These are phyloP conservation scores for Leonotis leonurus DNA, from an alignment of 257 asterid species.

Conservation along the genomic window DNA sequence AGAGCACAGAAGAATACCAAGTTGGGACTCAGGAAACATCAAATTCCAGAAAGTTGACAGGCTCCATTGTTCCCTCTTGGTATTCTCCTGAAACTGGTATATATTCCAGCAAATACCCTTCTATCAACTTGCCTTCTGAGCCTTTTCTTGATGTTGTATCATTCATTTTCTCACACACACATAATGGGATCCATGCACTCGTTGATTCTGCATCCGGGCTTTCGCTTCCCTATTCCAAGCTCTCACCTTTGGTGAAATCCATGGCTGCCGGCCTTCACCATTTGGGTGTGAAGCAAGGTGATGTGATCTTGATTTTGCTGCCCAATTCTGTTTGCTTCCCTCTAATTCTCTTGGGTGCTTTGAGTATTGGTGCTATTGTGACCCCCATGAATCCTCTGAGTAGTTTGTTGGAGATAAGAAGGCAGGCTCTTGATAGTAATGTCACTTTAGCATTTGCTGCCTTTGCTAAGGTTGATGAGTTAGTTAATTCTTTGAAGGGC, in stretches of 20 bases:
- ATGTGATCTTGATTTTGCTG: conserved; percentile 50
- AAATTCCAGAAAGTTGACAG: neutral
- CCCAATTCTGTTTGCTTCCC: conserved; percentile 73
- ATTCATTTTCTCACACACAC: conserved; percentile 60
- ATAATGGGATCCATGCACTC: conserved; percentile 46
- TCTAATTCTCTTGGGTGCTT: conserved; percentile 47
- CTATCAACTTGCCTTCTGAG: conserved; percentile 40
- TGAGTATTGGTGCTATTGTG: conserved; percentile 57
- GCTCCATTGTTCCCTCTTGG: conserved; percentile 35
- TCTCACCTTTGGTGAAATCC: conserved; percentile 49
- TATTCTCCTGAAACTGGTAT: conserved; percentile 60
- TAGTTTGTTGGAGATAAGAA: conserved; percentile 48
- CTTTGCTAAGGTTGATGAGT: conserved; percentile 29
- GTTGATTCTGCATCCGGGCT: conserved; percentile 62
- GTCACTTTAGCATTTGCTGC: conserved; percentile 41
- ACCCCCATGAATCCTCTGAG: conserved; percentile 67
- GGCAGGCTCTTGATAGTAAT: conserved; percentile 43
- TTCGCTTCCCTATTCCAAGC: conserved; percentile 42
- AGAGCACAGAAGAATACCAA: conserved; percentile 4
- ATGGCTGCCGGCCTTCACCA: conserved; percentile 62
- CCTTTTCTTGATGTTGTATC: conserved; percentile 68
- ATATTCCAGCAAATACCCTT: conserved; percentile 53
- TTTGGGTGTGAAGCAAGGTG: conserved; percentile 59
- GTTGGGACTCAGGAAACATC: neutral
- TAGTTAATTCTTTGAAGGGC: conserved; percentile 27